Evolutionary conservation across 306 rosid genomes (phyloP).

Genomic region (Glycine tomentella): DNA sequence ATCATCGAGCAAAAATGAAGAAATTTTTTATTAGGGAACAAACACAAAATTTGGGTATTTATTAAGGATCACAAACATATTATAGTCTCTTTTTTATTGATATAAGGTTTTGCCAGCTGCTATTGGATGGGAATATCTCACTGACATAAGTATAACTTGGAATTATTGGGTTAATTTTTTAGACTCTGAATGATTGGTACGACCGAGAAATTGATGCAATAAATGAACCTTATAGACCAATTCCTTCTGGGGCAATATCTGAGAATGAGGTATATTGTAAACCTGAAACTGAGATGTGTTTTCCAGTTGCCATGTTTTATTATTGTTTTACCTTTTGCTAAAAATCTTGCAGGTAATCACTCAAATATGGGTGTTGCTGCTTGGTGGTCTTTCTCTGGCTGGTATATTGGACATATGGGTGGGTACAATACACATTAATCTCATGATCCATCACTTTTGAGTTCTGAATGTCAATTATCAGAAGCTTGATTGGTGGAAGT

Average conservation of each 20-base stretch:
- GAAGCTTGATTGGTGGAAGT: slow-evolving; percentile 44
- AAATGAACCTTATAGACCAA: slow-evolving; percentile 97
- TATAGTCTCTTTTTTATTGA: background rate
- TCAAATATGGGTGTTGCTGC: slow-evolving; percentile 93
- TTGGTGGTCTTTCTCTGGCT: slow-evolving; percentile 86
- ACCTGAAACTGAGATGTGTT: background rate
- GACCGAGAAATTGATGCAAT: slow-evolving; percentile 98
- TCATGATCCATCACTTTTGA: slow-evolving; percentile 11
- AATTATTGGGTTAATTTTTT: slow-evolving; percentile 38
- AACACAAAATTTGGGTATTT: too few species aligned
- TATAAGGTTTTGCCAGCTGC: background rate
- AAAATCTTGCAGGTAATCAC: slow-evolving; percentile 74
- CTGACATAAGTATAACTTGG: background rate
- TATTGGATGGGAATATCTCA: slow-evolving; percentile 35
- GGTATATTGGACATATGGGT: slow-evolving; percentile 93
- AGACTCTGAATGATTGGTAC: slow-evolving; percentile 98
- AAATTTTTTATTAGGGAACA: too few species aligned
- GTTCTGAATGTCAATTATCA: slow-evolving; percentile 20
- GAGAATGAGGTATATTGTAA: slow-evolving; percentile 78
- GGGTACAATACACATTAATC: slow-evolving; percentile 49
- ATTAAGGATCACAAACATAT: too few species aligned
- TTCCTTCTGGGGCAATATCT: slow-evolving; percentile 96
- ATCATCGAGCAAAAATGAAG: too few species aligned
- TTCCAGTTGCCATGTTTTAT: slow-evolving; percentile 14
- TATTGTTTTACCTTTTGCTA: slow-evolving; percentile 10